These are phyloP conservation scores for Teratosphaeria zuluensis DNA, from an alignment of 2,329 filamentous ascomycete genomes.

Conservation along the genomic window DNA sequence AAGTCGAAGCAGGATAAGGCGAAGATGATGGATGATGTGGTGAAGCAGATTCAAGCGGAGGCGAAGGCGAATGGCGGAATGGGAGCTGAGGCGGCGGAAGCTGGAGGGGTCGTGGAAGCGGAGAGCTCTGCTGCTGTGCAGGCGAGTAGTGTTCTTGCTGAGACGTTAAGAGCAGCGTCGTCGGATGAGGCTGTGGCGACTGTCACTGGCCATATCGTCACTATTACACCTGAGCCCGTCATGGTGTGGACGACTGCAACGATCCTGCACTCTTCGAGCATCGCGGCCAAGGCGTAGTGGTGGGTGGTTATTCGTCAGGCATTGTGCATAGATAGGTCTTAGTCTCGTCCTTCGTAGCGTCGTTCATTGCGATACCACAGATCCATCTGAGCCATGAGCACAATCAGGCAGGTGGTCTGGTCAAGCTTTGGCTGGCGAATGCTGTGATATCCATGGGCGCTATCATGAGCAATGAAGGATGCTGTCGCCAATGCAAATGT, in stretches of 20 bases:
- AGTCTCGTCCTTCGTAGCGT: background rate
- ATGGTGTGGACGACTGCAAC: conserved; percentile 4
- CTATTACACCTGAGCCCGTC: conserved; percentile 2
- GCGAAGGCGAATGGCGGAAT: background rate
- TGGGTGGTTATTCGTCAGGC: background rate
- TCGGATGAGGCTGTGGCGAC: background rate
- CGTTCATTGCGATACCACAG: background rate
- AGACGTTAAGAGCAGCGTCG: background rate
- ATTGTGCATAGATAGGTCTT: background rate
- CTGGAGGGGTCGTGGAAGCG: background rate
- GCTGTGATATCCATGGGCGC: too few relatives aligned
- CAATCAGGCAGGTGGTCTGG: background rate
- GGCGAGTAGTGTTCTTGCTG: background rate
- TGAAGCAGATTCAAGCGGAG: conserved; percentile 10
- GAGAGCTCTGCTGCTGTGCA: background rate
- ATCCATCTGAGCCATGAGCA: background rate
- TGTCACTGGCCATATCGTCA: background rate
- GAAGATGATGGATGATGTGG: conserved; percentile 5
- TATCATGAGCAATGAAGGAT: too few relatives aligned
- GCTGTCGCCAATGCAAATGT: too few relatives aligned
- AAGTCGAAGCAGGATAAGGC: conserved; percentile 4
- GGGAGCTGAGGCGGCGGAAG: background rate
- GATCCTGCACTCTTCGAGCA: background rate
- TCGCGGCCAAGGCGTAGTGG: background rate
- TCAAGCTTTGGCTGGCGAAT: too few relatives aligned